Base-by-base conservation (phyloP, 208 protist genomes). In the Leishmania mexicana region DNA sequence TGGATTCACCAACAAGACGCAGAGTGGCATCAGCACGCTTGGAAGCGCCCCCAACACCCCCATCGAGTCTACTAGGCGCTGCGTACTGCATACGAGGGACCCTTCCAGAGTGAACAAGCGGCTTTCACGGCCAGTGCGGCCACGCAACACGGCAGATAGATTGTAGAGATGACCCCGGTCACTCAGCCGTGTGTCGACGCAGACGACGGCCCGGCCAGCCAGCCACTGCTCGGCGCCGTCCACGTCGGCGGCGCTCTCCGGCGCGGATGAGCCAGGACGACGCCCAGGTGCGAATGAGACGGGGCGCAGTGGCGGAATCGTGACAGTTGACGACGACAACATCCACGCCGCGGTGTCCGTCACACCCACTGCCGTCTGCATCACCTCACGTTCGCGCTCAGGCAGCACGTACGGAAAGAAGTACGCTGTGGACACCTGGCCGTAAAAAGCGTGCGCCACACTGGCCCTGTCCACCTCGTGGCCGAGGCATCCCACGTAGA, bases 121-220 rank as follows among this genome's bases (percentile, higher is more conserved):
- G 28, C 78, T 87, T 51, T 95, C 93, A 45, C 83, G 65, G 15
- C 84, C 78, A 4, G 80, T 49, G 21, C 88, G 85, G 31, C 89
- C 91, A 51, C 86, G 85, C 77, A 94, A 62, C 38, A 97, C 67
- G 58, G 90, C 90, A 13, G 95, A 88, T 19, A 96, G 80, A 84
- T 97, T 97, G 85, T 93, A 96, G 35, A 97, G 84, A 57, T 94
- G 89, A 3, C 89, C 91, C 53, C 83, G 80, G 60, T 96, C 93
- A 42, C 88, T 87, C 76, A 98, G 85, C 0, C 95, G 88, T 6
- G 95, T 90, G 81, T 98, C 95, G 53, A 98, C 87, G 79, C 90
- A 94, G 42, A 98, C 87, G 19, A 84, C 73, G 24, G 93, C 89
- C 42, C 90, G 75, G 11, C 77, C 86, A 1, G 85, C 83, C 7